Evolutionary conservation across 2,329 filamentous ascomycete genomes (phyloP).

Genomic region (Paradendryphiella salina): DNA sequence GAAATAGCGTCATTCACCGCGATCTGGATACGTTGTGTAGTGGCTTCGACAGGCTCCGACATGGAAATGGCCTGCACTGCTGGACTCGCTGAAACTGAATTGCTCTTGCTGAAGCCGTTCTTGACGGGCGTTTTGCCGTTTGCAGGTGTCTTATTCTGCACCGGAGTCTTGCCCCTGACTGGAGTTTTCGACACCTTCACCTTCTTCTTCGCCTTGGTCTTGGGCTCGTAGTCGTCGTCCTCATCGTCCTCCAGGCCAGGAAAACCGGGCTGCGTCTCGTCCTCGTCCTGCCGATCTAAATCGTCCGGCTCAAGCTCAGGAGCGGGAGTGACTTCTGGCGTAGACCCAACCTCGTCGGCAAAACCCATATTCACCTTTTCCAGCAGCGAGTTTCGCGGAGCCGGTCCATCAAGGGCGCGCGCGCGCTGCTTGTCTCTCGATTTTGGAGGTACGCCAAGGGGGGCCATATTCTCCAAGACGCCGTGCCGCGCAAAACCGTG

Average conservation of each 20-base stretch:
- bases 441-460: constrained; percentile 72
- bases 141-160: constrained; percentile 39
- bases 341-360: constrained; percentile 50
- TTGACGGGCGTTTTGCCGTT: constrained; percentile 36
- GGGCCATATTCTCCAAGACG: constrained; percentile 81
- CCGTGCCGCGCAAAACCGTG: constrained; percentile 72
- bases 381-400: constrained; percentile 46
- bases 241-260: constrained; percentile 49
- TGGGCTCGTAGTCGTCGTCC: constrained; percentile 53
- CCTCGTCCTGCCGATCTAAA: constrained; percentile 46
- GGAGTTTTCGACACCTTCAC: constrained; percentile 36
- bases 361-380: constrained; percentile 48
- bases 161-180: constrained; percentile 42
- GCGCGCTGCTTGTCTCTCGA: constrained; percentile 62
- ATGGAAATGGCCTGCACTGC: constrained; percentile 21
- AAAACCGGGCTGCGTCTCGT: constrained; percentile 37
- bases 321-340: constrained; percentile 52
- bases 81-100: constrained; percentile 25
- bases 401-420: constrained; percentile 49
- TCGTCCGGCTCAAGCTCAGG: constrained; percentile 47
- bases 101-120: constrained; percentile 27
- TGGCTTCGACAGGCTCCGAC: constrained; percentile 15
- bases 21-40: constrained; percentile 37
- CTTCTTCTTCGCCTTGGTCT: constrained; percentile 39
- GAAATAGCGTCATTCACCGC: constrained; percentile 50